Evolutionary conservation across 2,329 filamentous ascomycete genomes (phyloP), one percentile per base, ranked within the genome.

Genomic region (Alternaria triticimaculans): DNA sequence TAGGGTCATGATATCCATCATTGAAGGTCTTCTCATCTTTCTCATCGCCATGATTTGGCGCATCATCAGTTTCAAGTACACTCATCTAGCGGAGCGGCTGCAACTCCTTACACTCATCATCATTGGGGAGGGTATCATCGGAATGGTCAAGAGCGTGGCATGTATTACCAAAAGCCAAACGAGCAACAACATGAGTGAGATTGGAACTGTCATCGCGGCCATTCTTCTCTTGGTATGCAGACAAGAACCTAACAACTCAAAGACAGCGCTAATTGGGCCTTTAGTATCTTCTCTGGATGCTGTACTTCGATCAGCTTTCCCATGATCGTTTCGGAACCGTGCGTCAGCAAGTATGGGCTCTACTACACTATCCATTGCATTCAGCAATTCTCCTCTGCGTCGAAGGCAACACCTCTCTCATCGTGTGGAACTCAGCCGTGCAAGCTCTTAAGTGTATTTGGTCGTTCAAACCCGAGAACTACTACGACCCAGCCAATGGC

Each of bases 61-160:
- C 4, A 82, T 85, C 15, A 81, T 90, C 46, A 86, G 85, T 53
- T 88, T 90, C 70, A 83, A 86, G 51, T 80, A 84, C 51, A 90
- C 87, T 0, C 87, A 89, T 69, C 76, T 90, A 33, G 86, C 87
- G 58, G 86, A 88, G 68, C 82, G 88, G 7, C 83, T 90, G 80
- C 84, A 84, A 6, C 81, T 89, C 1, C 80, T 90, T 58, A 90
- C 88, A 0, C 80, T 89, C 44, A 89, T 90, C 64, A 87, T 90
- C 58, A 83, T 90, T 54, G 88, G 88, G 15, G 88, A 90, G 70
- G 87, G 87, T 43, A 85, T 89, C 28, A 87, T 89, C 25, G 84
- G 86, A 6, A 79, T 89, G 58, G 82, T 83, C 44, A 82, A 84
- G 68, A 58, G 66, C 30, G 63, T 74, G 5, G 66, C 72, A 4